Base-by-base conservation (phyloP, 2,329 filamentous ascomycete species). In the Pseudogymnoascus sp. region DNA sequence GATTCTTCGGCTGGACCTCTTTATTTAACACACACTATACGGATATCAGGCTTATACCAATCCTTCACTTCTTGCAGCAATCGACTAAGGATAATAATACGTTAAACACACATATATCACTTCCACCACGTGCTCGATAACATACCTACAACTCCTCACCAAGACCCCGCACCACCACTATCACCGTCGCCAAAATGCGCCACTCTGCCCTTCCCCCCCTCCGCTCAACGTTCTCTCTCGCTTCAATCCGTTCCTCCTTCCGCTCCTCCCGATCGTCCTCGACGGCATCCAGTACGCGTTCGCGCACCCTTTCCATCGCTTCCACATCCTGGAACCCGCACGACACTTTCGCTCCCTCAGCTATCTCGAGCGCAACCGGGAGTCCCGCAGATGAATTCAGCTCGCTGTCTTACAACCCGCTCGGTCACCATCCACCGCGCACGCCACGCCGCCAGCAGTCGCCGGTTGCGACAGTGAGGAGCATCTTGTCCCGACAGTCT, bases 401-500 rank as follows among this genome's bases (percentile, higher is more conserved):
- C 21, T 47, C 37, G 2, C 24, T 53, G 8, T 16, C 61, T 59
- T 47, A 35, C n/a, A 44, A 35, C 19, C 61, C 37, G 3, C 37
- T 62, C 13, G 16, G 37, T 21, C 61, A 42, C 11, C 61, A 47
- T 13, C 37, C 24, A 7, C 29, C 42, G 50, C 61, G 29, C 8
- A 13, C 42, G n/a, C n/a, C 24, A 1, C 76, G 2, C 76, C 77
- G 50, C 29, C 50, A 56, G 11, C 50, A 56, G 2, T 69, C 70
- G 10, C 69, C 71, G 14, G 74, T 76, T 60, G 77, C 73, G 71
- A 80, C 81, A 61, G 83, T 86, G 76, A 86, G 85, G 75, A 81
- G 77, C 69, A 79, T 86, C 71, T 80, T 86, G 65, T 79, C 81
- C 68, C 77, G 80, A n/a, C 82, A 83, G 68, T 81, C 82, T 11